Base-by-base conservation (phyloP, 306 rosid genomes). In the Hippophae gyantsensis region DNA sequence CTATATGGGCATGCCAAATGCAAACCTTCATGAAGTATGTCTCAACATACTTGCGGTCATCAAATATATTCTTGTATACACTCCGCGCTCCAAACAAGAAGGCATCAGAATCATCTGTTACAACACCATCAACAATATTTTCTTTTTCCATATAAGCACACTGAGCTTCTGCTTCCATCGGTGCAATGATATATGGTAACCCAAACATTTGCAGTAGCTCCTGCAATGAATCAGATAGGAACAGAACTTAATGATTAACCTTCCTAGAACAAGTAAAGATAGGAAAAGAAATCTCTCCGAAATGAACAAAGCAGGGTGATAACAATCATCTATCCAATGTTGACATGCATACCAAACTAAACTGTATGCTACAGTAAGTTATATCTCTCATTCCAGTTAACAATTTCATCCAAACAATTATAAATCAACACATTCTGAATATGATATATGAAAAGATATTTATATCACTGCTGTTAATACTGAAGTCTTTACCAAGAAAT, bases 141-240 rank as follows among this genome's bases (percentile, higher is more conserved):
- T 82, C 74, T 44, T 72, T 82, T 72, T 90, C 96, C 96, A 90
- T 63, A 74, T 74, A 81, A 58, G 97, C 97, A 71, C 97, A 90
- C 60, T 90, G 97, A 14, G 96, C 96, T 82, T 90, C 97, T 42
- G 97, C 97, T 79, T 90, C 97, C 95, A 85, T 90, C 1, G 97
- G 97, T 57, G 97, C 94, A 72, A 90, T 85, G 65, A 90, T 87
- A 80, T 87, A 90, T 10, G 97, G 97, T 79, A 87, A 74, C 51
- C 97, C 96, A 76, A 90, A 90, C 89, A 90, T 90, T 83, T 90
- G 96, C 76, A 90, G 74, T 62, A 90, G 82, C 77, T 90, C 97
- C 97, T 90, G 62, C 62, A 70, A 63, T 66, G 43, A 32, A 49
- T 44, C 64, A 25, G 60, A 74, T 40, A 58, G 38, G 38, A 69